Evolutionary conservation across 2,329 filamentous ascomycete genomes (phyloP).

Genomic region (Claviceps fusiformis): DNA sequence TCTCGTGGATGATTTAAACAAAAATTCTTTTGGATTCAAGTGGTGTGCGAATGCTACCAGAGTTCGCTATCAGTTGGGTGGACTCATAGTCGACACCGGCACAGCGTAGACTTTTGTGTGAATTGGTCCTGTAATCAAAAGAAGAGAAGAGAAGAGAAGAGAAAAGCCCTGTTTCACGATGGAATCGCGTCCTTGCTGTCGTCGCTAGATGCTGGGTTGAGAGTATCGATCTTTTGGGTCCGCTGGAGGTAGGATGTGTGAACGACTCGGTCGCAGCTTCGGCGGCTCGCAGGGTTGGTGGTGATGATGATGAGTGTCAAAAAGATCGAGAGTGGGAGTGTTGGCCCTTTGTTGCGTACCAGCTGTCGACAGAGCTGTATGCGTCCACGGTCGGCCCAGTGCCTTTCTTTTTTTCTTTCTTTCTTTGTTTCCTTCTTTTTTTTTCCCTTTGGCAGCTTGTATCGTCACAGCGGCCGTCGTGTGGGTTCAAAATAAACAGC

Average conservation of each 20-base stretch:
- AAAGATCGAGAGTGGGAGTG: background rate
- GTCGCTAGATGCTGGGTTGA: background rate
- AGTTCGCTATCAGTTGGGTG: constrained; percentile 8
- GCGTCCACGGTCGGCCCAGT: background rate
- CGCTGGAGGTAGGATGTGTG: background rate
- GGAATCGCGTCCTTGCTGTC: background rate
- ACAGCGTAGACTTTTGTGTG: background rate
- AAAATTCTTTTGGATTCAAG: background rate
- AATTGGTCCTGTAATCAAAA: background rate
- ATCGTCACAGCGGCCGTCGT: background rate
- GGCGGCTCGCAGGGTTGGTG: background rate
- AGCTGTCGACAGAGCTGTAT: background rate
- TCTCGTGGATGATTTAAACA: background rate
- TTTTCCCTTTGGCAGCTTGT: background rate
- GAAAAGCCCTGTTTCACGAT: background rate
- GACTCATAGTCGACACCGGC: constrained; percentile 11
- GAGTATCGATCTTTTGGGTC: background rate
- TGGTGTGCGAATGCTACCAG: constrained; percentile 1
- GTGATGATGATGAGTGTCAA: background rate
- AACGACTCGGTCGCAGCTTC: background rate
- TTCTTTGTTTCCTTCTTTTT: background rate
- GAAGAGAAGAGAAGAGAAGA: too few relatives aligned
- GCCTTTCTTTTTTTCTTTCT: background rate
- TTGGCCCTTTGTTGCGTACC: background rate
- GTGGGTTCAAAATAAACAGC: background rate